Percentiles rank a stretch among this genome's conserved stretches.
phyloP scores from a whole-genome alignment of 2,329 filamentous ascomycete species.

The Phaeophleospora eucalypticola region DNA sequence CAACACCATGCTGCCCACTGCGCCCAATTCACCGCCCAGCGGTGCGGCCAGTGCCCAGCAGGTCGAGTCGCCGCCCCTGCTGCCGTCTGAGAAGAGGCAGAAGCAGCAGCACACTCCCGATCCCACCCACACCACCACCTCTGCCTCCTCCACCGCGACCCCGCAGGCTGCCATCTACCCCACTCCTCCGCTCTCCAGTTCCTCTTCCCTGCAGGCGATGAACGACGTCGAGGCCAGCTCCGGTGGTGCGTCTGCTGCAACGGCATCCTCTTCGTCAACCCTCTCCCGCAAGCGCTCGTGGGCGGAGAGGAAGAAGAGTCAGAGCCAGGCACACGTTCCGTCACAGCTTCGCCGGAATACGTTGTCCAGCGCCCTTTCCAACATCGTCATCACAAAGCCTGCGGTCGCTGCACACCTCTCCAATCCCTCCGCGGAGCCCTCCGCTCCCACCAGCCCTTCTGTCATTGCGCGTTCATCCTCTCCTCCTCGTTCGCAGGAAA shows the following conservation, averaged over 20 bases:
- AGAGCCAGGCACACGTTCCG: slow-evolving; percentile 23
- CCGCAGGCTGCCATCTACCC: slow-evolving; percentile 30
- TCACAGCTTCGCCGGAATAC: slow-evolving; percentile 35
- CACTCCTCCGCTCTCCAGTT: slow-evolving; percentile 40
- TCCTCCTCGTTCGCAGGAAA: slow-evolving; percentile 55
- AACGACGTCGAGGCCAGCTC: slow-evolving; percentile 23
- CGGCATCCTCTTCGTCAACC: slow-evolving; percentile 12
- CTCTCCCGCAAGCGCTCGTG: slow-evolving; percentile 23
- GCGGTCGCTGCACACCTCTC: slow-evolving; percentile 67
- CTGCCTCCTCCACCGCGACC: slow-evolving; percentile 10
- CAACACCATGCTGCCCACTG: slow-evolving; percentile 27
- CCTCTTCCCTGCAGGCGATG: slow-evolving; percentile 35
- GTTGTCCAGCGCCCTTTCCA: slow-evolving; percentile 55
- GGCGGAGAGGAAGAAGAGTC: slow-evolving; percentile 21
- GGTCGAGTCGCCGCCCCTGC: slow-evolving; percentile 30
- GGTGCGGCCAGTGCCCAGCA: slow-evolving; percentile 15
- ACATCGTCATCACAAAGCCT: slow-evolving; percentile 59
- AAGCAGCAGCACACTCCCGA: neutral
- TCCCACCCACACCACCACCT: neutral
- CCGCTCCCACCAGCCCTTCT: slow-evolving; percentile 50
- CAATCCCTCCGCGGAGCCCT: slow-evolving; percentile 56
- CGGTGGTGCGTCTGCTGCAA: slow-evolving; percentile 12
- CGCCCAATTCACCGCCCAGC: slow-evolving; percentile 32
- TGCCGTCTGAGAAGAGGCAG: slow-evolving; percentile 34
- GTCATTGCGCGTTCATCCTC: slow-evolving; percentile 45